Conservation (phyloP, 371 early-diverging fungal genomes). For the Syncephalastrum racemosum region DNA sequence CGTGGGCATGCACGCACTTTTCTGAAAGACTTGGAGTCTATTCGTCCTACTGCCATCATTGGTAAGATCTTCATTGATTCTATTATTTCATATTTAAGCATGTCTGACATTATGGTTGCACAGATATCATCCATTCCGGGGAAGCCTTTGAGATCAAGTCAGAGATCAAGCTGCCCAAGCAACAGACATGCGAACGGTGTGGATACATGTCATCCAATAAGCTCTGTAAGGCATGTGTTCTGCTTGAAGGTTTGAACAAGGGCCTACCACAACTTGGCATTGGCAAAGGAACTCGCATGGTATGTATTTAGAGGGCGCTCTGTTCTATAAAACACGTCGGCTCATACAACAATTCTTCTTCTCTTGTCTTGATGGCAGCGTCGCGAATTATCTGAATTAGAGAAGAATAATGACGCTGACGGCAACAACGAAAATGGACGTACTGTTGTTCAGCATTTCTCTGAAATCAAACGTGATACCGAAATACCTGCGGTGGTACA, state of each 20-base stretch:
- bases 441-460: conserved; percentile 36
- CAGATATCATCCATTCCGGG: conserved; percentile 93
- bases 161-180: conserved; percentile 68
- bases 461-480: conserved; percentile 43
- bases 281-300: conserved; percentile 46
- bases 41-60: conserved; percentile 90
- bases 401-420: conserved; percentile 8
- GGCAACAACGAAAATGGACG: conserved; percentile 1
- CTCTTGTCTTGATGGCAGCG: too few species aligned
- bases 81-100: background rate
- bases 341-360: background rate
- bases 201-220: conserved; percentile 93
- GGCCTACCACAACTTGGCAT: conserved; percentile 78
- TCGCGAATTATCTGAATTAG: background rate
- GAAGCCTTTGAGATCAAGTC: conserved; percentile 82
- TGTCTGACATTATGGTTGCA: background rate
- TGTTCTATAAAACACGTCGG: conserved; percentile 3
- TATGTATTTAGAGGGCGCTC: conserved; percentile 25
- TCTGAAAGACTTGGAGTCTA: conserved; percentile 96
- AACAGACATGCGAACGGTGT: conserved; percentile 81
- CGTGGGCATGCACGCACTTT: conserved; percentile 97
- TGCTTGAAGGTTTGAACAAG: conserved; percentile 91
- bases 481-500: conserved; percentile 25
- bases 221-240: conserved; percentile 93
- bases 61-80: conserved; percentile 40